Evolutionary conservation across 768 basidiomycete genomes (phyloP).

Genomic region (Psilocybe cubensis): DNA sequence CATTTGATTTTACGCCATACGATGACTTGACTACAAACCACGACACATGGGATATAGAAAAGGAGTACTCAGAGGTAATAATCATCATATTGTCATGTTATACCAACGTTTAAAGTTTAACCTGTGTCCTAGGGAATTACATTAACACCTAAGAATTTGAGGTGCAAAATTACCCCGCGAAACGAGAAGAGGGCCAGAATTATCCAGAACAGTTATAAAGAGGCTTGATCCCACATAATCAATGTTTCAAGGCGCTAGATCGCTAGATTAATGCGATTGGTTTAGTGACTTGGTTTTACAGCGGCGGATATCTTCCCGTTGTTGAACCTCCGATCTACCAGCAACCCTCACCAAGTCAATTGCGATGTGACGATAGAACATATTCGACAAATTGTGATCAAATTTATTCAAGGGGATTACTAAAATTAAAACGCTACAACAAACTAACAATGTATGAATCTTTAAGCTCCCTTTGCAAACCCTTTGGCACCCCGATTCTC

Average conservation of each 20-base stretch:
- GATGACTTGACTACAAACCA: not conserved
- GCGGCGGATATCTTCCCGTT: no score
- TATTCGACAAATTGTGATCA: no score
- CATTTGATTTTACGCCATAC: not conserved
- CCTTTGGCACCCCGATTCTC: slow-evolving; percentile 16
- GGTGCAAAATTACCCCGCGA: not conserved
- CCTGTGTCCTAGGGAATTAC: not conserved
- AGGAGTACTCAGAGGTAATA: not conserved
- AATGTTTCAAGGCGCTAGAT: no score
- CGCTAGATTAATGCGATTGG: no score
- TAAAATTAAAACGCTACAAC: no score
- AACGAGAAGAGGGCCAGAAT: not conserved
- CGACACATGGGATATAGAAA: not conserved
- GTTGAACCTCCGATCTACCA: no score
- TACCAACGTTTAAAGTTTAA: not conserved
- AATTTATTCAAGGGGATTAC: no score
- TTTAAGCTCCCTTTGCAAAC: slow-evolving; percentile 8
- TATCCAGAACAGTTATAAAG: not conserved
- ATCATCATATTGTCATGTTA: not conserved
- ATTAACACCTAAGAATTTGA: not conserved
- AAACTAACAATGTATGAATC: no score
- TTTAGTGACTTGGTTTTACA: no score
- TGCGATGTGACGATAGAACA: no score
- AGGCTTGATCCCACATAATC: no score
- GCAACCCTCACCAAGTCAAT: no score